A percentile compares a stretch with the other conserved stretches of the same genome.
Evolutionary conservation across 352 stramenopile species (phyloP).

Genomic region (Globisporangium camurandrum): DNA sequence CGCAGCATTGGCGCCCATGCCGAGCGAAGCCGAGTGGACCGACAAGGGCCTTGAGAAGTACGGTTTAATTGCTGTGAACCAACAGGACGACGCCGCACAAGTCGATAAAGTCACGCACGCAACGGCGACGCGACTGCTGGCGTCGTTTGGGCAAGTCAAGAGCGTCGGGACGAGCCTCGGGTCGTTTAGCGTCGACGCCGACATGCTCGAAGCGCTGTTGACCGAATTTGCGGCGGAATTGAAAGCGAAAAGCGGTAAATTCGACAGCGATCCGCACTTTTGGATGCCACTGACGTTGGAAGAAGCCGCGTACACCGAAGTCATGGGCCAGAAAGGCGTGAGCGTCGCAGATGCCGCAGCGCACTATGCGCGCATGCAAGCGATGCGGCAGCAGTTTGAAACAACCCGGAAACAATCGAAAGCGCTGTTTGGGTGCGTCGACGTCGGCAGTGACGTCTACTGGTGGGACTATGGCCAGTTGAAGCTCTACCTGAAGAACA

Average conservation of each 20-base stretch:
- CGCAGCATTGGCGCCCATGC: slow-evolving; percentile 91
- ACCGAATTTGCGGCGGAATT: slow-evolving; percentile 92
- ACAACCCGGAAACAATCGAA: slow-evolving; percentile 48
- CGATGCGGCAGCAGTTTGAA: slow-evolving; percentile 87
- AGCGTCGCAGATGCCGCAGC: slow-evolving; percentile 42
- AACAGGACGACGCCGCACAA: slow-evolving; percentile 87
- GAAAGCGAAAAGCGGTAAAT: slow-evolving; percentile 87
- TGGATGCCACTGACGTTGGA: slow-evolving; percentile 98
- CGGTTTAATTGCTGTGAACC: slow-evolving; percentile 95
- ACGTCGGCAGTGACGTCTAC: slow-evolving; percentile 95
- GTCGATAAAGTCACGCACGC: slow-evolving; percentile 98
- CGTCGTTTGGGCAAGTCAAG: slow-evolving; percentile 91
- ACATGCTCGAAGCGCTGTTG: slow-evolving; percentile 90
- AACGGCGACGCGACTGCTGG: slow-evolving; percentile 90
- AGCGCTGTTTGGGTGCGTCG: slow-evolving; percentile 94
- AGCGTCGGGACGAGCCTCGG: slow-evolving; percentile 93
- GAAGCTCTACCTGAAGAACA: slow-evolving; percentile 98
- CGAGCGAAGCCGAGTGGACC: slow-evolving; percentile 89
- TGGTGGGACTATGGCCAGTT: slow-evolving; percentile 99
- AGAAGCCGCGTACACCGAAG: slow-evolving; percentile 84
- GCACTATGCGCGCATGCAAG: slow-evolving; percentile 91
- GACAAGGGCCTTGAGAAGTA: slow-evolving; percentile 98
- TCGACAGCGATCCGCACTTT: slow-evolving; percentile 97
- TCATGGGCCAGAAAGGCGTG: slow-evolving; percentile 95
- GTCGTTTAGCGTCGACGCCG: slow-evolving; percentile 93